Percentiles rank a stretch among this genome's conserved stretches.
Conservation (phyloP, 2,329 filamentous ascomycete species). For the Claviceps pusilla region DNA sequence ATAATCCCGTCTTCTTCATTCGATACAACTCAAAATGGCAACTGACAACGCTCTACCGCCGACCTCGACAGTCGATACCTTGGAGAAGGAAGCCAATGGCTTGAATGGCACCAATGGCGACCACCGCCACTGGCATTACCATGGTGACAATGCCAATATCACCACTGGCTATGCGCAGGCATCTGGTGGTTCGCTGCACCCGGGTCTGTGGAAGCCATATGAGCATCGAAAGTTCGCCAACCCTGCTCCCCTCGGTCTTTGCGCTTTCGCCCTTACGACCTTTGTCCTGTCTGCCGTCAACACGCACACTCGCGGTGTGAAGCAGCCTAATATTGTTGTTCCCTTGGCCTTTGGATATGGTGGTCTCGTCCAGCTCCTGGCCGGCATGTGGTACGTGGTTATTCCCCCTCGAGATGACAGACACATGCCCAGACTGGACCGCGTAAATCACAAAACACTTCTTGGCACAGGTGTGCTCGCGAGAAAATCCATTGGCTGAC, state of each 20-base stretch:
- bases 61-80: not conserved
- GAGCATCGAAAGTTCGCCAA: conserved; percentile 63
- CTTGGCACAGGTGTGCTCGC: not conserved
- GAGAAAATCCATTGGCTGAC: not conserved
- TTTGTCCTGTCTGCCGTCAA: conserved; percentile 67
- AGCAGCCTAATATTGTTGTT: conserved; percentile 50
- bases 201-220: conserved; percentile 47
- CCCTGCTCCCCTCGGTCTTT: conserved; percentile 62
- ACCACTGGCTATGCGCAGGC: conserved; percentile 6
- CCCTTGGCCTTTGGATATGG: conserved; percentile 59
- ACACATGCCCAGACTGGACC: too few species aligned
- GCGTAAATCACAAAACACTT: not conserved
- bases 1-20: not conserved
- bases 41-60: conserved; percentile 3
- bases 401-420: not conserved
- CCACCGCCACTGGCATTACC: conserved; percentile 9
- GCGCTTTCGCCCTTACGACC: conserved; percentile 68
- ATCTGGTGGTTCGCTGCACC: conserved; percentile 54
- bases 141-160: conserved; percentile 13
- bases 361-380: conserved; percentile 61
- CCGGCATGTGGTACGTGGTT: conserved; percentile 69
- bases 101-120: conserved; percentile 1
- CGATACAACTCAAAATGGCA: conserved; percentile 2
- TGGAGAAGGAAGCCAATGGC: conserved; percentile 9
- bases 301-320: conserved; percentile 46